phyloP scores from a whole-genome alignment of 768 basidiomycete species.

The Termitomyces sp. region DNA sequence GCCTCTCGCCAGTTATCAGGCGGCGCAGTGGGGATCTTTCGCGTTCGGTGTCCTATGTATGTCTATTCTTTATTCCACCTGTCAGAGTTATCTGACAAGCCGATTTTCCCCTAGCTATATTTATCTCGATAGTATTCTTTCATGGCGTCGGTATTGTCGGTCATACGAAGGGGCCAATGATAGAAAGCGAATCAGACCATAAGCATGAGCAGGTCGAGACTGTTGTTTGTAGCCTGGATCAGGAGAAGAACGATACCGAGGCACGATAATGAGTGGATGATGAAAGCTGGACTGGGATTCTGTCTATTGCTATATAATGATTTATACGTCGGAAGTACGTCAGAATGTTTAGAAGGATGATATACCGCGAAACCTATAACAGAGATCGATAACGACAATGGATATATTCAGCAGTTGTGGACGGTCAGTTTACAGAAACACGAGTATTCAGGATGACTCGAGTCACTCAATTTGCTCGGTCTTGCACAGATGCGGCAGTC shows the following conservation, averaged over 20 bases:
- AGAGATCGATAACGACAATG: neutral
- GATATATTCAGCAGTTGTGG: neutral
- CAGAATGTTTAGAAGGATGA: neutral
- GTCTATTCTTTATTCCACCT: neutral
- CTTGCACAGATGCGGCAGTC: neutral
- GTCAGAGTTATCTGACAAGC: neutral
- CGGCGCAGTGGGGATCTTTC: slow-evolving; percentile 62
- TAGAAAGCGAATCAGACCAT: neutral
- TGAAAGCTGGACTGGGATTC: neutral
- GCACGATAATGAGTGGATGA: neutral
- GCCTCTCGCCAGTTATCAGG: slow-evolving; percentile 47
- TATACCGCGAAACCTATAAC: neutral
- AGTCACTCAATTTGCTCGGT: neutral
- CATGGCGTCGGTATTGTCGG: slow-evolving; percentile 17
- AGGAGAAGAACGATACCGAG: neutral
- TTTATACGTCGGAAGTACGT: neutral
- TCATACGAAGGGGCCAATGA: slow-evolving; percentile 7
- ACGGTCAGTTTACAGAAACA: neutral
- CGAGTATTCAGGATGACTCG: neutral
- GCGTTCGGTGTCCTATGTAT: slow-evolving; percentile 58
- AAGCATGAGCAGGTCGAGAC: neutral
- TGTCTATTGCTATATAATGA: neutral
- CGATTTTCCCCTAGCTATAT: slow-evolving; percentile 5
- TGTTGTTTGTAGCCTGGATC: neutral
- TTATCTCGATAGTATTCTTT: slow-evolving; percentile 15